Evolutionary conservation across 176 grass and related monocot genomes (phyloP), one percentile per base, ranked within the genome.

Genomic region (Coix lacrymajobi): DNA sequence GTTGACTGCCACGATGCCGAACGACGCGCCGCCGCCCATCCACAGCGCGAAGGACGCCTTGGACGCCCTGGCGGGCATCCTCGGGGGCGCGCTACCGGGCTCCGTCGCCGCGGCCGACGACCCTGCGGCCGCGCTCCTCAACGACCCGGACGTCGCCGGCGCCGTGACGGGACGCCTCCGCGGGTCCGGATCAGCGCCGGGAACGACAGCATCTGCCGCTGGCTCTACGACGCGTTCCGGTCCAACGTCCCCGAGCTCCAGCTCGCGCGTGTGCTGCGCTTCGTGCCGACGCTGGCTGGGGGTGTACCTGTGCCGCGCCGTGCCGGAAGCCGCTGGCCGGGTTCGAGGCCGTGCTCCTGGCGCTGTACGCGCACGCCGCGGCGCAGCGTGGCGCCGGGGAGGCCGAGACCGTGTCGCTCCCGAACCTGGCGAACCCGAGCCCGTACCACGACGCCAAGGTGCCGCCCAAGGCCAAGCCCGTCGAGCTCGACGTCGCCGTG

Each of bases 171-270:
- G 8, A 6, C 90, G 83, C 54, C 86, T 98, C 24, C 76, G 84
- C 7, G 54, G 31, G 7, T 60, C 82, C 3, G 76, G 29, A 1
- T 91, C 93, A 7, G 96, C 9, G 78, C 85, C 7, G 89, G 96
- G 11, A 81, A 81, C 11, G 89, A 99, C 73, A 58, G 78, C 16
- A 39, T 99, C 61, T 94, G 91, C 76, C 85, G 93, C 41, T 92
- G 96, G 93, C 91, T 99, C 85, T 99, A 99, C 62, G 87, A 95
- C 62, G 81, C 89, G 11, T 99, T 99, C 63, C 89, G 93, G 22
- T 83, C 93, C 30, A 80, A 57, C 48, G 46, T 87, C 72, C 71
- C 89, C 2, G 87, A 63, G 62, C 86, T 98, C 24, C 96, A 92
- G 67, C 93, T 96, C 69, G 89, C 77, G 6, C n/a, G n/a, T n/a